A percentile compares a stretch with the other conserved stretches of the same genome.
phyloP scores from a whole-genome alignment of 768 basidiomycete species.

The Auriscalpium vulgare region DNA sequence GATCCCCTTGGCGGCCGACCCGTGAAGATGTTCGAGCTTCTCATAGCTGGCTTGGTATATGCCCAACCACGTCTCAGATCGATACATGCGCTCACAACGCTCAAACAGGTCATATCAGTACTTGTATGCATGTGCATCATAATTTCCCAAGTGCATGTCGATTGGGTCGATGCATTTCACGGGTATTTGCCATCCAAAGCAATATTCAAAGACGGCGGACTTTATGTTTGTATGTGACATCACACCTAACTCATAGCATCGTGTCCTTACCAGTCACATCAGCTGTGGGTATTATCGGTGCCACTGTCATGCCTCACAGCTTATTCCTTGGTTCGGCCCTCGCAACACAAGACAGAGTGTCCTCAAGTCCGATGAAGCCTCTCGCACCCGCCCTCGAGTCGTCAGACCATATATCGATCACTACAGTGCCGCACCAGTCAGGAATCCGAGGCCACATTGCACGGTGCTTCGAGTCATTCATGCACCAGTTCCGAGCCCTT shows the following conservation, averaged over 20 bases:
- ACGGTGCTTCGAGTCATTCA: neutral
- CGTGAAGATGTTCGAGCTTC: constrained; percentile 57
- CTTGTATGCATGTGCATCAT: constrained; percentile 16
- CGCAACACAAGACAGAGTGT: constrained; percentile 33
- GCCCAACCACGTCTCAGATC: neutral
- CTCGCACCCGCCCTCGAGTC: neutral
- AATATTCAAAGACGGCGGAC: constrained; percentile 8
- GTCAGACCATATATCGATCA: neutral
- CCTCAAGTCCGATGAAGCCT: neutral
- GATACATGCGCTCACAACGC: neutral
- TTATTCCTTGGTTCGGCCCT: constrained; percentile 37
- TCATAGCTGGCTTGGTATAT: constrained; percentile 32
- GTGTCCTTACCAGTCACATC: neutral
- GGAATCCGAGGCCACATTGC: neutral
- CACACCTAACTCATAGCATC: neutral
- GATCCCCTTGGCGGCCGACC: constrained; percentile 55
- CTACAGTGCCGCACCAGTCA: neutral
- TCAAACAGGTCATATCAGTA: constrained; percentile 9
- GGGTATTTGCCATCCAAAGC: constrained; percentile 13
- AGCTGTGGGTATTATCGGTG: constrained; percentile 24
- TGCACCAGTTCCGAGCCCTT: neutral
- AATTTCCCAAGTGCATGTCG: constrained; percentile 10
- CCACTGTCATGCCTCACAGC: constrained; percentile 43
- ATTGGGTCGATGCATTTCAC: constrained; percentile 8
- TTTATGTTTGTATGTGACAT: constrained; percentile 11